Conservation (phyloP, 2,329 filamentous ascomycete genomes). For the Tolypocladium sp. region DNA sequence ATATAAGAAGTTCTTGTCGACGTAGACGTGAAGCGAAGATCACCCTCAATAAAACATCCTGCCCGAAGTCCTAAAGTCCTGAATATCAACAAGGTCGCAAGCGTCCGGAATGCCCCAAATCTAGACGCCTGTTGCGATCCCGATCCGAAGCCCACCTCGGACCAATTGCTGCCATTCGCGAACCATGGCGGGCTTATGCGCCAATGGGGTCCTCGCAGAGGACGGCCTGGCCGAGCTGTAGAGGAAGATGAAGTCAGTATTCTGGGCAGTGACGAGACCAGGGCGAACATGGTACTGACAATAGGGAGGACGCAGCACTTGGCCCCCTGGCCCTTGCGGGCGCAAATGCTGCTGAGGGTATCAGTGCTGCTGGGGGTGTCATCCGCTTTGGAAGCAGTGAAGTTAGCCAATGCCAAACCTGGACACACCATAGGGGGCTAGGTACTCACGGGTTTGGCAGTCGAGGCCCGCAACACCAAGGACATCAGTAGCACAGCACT, state of each 20-base stretch:
- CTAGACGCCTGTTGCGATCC: not conserved
- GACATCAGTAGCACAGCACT: slow-evolving; percentile 8
- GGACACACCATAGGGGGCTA: not conserved
- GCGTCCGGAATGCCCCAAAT: not conserved
- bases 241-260: not conserved
- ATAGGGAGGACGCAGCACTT: slow-evolving; percentile 6
- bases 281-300: slow-evolving; percentile 1
- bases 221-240: not conserved
- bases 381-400: not conserved
- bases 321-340: not conserved
- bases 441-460: slow-evolving; percentile 6
- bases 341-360: not conserved
- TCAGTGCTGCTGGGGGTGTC: not conserved
- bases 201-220: not conserved
- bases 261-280: no score
- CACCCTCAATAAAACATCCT: not conserved
- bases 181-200: not conserved
- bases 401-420: not conserved
- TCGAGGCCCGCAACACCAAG: slow-evolving; percentile 6
- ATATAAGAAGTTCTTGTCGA: not conserved
- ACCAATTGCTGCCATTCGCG: not conserved
- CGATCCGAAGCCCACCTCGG: no score
- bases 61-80: not conserved
- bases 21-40: not conserved
- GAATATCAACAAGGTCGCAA: not conserved